Base-by-base conservation (phyloP, 2,329 filamentous ascomycete genomes). In the Chaetomium olivaceum region DNA sequence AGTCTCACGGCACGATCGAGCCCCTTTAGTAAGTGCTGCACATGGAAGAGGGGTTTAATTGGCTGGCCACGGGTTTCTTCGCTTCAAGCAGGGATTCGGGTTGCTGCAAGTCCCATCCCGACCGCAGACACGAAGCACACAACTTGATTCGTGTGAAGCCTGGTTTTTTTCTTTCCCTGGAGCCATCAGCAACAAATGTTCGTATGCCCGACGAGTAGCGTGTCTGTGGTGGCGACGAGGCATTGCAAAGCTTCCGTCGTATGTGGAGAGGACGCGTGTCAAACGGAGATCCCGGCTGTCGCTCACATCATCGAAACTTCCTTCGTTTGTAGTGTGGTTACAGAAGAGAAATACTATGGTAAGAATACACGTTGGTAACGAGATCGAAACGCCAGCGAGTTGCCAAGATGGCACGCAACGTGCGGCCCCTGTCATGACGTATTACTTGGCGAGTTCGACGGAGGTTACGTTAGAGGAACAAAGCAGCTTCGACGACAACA, bases 391-490 rank as follows among this genome's bases (percentile, higher is more conserved):
- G 39, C 39, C 39, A 43, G n/a, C 46, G n/a, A 21, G 46, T 12
- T 48, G 46, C 46, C 46, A 48, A 48, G 46, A 23, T 48, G 46
- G 46, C 46, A 48, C 23, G n/a, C 19, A 48, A 48, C 46, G 46
- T 48, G n/a, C n/a, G 21, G 46, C 46, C 46, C 46, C 19, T 56
- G 54, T n/a, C 16, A 56, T 56, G 54, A 56, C 54, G 54, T 56
- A 56, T 56, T 43, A 43, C 39, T 43, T 43, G 39, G 39, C 39
- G 39, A 43, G 31, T 29, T 56, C 33, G 54, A 31, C 54, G 21
- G 33, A 21, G 54, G 54, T n/a, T 36, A n/a, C 19, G 23, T 19
- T 43, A 5, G 39, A 12, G 46, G 46, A 48, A 48, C 46, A 23
- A 43, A 43, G 8, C 31, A 23, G 54, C 54, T 36, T 23, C 46